Base-by-base conservation (phyloP, 371 early-diverging fungal genomes). In the Haplosporangium sp. region DNA sequence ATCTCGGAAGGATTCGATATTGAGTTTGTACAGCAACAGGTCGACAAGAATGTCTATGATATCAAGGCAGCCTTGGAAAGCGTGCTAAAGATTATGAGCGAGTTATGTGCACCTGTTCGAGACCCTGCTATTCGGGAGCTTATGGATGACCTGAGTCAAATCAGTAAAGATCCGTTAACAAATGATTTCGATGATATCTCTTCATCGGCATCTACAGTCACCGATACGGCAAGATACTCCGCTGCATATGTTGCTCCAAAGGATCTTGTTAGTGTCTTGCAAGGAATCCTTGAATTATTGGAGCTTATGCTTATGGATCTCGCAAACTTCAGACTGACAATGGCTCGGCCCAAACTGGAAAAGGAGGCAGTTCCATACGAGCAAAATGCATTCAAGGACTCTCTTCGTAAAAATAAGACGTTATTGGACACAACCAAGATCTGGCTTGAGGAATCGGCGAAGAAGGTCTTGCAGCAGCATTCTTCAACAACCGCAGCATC, bases 361-460 rank as follows among this genome's bases (percentile, higher is more conserved):
- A 71, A 71, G 60, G 72, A 81, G 39, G 81, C 81, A 35, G 71
- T 74, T 27, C 81, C 74, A 5, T 81, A 74, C 9, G 81, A 81
- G 42, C 75, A 67, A 44, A 52, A 64, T 8, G 65, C 67, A 9
- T 81, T 81, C 59, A 64, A 57, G 48, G 42, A 60, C 17, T 8
- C 65, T n/a, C 67, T 81, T 37, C 60, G 11, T 11, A 47, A 71
- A 7, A 58, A 60, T 7, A 66, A 71, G 35, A 20, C 45, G 3
- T 57, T 72, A 0, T 52, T 81, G 38, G 75, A 68, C 3, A 10
- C 64, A 9, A 74, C 74, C 10, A 44, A 55, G 1, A 11, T 56
- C 0, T 81, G 81, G 81, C 72, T 81, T 20, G 39, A 63, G 44
- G 58, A 38, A 2, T 61, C 81, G 1, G 72, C 65, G 7, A 58